Conservation (phyloP, 1,284 basidiomycete species). For the Irpex rosettiformis region DNA sequence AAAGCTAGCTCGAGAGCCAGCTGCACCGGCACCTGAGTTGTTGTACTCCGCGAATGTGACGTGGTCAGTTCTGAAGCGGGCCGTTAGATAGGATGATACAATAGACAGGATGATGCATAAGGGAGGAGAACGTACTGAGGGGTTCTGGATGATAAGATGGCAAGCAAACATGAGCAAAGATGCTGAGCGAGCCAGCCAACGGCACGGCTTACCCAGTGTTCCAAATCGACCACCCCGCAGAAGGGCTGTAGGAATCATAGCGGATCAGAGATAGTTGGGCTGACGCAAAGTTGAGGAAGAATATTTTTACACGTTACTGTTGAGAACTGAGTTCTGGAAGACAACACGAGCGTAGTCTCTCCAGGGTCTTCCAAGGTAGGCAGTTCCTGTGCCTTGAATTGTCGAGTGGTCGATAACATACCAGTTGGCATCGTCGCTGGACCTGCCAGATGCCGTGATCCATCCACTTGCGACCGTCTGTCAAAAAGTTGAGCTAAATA, state of each 20-base stretch:
- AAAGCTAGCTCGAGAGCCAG: slow-evolving; percentile 23
- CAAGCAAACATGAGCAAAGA: background rate
- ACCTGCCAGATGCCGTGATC: slow-evolving; percentile 50
- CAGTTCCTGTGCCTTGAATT: slow-evolving; percentile 41
- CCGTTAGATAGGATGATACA: slow-evolving; percentile 2
- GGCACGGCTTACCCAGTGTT: slow-evolving; percentile 16
- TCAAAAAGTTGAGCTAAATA: background rate
- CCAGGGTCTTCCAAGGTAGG: slow-evolving; percentile 51
- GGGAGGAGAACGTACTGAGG: slow-evolving; percentile 7
- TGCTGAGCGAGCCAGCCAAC: background rate
- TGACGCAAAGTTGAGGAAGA: background rate
- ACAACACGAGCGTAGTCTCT: slow-evolving; percentile 27
- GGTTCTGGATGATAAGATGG: background rate
- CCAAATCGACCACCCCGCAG: slow-evolving; percentile 25
- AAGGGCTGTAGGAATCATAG: slow-evolving; percentile 13
- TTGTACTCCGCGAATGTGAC: slow-evolving; percentile 25
- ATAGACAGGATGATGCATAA: slow-evolving; percentile 16
- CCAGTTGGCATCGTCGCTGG: slow-evolving; percentile 38
- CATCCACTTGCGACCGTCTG: slow-evolving; percentile 37
- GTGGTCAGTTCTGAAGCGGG: slow-evolving; percentile 21
- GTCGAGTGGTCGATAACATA: slow-evolving; percentile 49
- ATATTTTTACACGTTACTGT: slow-evolving; percentile 21
- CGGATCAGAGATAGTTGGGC: slow-evolving; percentile 5
- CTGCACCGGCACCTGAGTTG: slow-evolving; percentile 22
- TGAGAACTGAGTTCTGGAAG: slow-evolving; percentile 22